Evolutionary conservation across 352 stramenopile genomes (phyloP), one percentile per base, ranked within the genome.

Genomic region (Phytophthora sojae): DNA sequence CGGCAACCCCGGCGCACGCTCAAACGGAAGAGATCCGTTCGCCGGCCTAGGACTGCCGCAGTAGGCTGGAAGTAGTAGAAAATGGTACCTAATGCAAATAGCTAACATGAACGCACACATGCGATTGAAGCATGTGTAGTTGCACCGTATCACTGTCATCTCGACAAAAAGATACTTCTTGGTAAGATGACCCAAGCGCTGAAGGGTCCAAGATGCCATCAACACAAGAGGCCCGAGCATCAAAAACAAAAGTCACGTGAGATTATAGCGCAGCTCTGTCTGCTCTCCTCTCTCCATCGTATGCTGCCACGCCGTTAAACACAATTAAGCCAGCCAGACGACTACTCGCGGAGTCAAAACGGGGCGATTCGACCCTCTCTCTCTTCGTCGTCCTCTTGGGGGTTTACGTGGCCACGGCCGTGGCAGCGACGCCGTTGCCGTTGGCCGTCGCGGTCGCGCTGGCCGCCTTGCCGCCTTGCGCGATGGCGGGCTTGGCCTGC

Each of bases 31-130:
- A 57, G 88, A 95, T 57, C 88, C 88, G 44, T 95, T 95, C 71
- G 86, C 88, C 6, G 88, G 88, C 8, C 69, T 94, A 21, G 88
- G 86, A n/a, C 61, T 92, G 60, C 85, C 85, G 4, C 71, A 83
- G 58, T 71, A 86, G 53, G 72, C n/a, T 68, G 49, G 30, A 54
- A 32, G 52, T 53, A 63, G 39, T 69, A 69, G 35, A 64, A 69
- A 55, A 47, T 47, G 39, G 39, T 21, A 39, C 64, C 11, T 67
- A 64, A 74, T 45, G 37, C 53, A 49, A 72, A 66, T 70, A 70
- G 32, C 60, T 21, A 75, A 58, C 19, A 58, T 4, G 21, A 11
- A 19, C 37, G 21, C 15, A 39, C 32, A 39, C 32, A 39, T 14
- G 32, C 9, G 32, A 12, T 39, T 39, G 32, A 39, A 39, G 32